Evolutionary conservation across 768 basidiomycete species (phyloP).

Genomic region (Boletus insuetus): DNA sequence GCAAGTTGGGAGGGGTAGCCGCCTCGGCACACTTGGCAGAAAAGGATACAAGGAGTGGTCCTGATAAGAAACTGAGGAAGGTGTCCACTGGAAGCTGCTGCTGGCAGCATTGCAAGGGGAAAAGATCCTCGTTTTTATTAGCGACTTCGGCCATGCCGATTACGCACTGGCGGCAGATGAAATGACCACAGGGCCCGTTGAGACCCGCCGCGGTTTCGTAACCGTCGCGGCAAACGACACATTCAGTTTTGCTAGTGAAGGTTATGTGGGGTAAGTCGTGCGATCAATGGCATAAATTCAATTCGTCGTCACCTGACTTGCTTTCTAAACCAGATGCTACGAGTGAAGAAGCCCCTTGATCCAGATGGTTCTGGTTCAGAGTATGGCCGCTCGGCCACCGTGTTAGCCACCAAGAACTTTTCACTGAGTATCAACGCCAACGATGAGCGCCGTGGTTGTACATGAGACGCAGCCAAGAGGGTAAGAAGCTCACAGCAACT

Average conservation of each 20-base stretch:
- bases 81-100: constrained; percentile 31
- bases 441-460: not conserved
- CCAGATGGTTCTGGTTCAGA: not conserved
- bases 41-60: constrained; percentile 32
- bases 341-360: not conserved
- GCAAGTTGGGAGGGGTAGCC: constrained; percentile 37
- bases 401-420: constrained; percentile 13
- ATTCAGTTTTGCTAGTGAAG: constrained; percentile 24
- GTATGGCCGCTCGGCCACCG: not conserved
- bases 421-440: not conserved
- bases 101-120: constrained; percentile 52
- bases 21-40: constrained; percentile 47
- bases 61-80: constrained; percentile 33
- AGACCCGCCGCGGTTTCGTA: constrained; percentile 24
- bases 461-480: not conserved
- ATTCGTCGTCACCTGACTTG: not conserved
- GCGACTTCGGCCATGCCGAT: constrained; percentile 40
- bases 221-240: constrained; percentile 42
- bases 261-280: not conserved
- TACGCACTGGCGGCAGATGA: constrained; percentile 47
- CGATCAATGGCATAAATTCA: not conserved
- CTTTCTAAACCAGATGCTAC: not conserved
- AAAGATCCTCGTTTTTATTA: constrained; percentile 47
- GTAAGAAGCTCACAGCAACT: constrained; percentile 10
- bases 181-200: constrained; percentile 43